phyloP scores from a whole-genome alignment of 768 basidiomycete genomes.

The Tulasnella sp. region DNA sequence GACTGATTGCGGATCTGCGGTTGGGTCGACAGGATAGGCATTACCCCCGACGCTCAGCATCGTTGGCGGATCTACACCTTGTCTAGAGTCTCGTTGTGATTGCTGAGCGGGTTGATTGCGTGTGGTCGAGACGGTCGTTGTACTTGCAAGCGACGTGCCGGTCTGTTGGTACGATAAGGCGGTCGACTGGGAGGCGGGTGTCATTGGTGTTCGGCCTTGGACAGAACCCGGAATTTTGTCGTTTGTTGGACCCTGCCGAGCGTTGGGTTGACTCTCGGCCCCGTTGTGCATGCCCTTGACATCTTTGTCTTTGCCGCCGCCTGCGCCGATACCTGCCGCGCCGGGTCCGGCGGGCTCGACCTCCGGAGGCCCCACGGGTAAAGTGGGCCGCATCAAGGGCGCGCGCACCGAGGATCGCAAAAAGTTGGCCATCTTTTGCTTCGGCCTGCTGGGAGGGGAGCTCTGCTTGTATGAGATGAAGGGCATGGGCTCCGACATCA shows the following conservation, averaged over 20 bases:
- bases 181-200: not conserved
- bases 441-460: constrained; percentile 51
- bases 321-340: constrained; percentile 68
- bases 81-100: not conserved
- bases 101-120: not conserved
- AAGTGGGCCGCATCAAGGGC: constrained; percentile 33
- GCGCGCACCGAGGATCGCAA: constrained; percentile 42
- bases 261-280: not conserved
- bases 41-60: constrained; percentile 67
- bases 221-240: not conserved
- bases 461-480: constrained; percentile 67
- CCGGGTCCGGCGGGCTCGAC: constrained; percentile 49
- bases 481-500: constrained; percentile 80
- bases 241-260: not conserved
- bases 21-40: constrained; percentile 63
- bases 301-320: constrained; percentile 29
- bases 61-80: constrained; percentile 48
- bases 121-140: not conserved
- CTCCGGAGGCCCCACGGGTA: constrained; percentile 37
- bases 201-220: not conserved
- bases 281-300: not conserved
- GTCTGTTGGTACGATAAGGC: constrained; percentile 11
- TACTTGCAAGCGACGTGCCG: not conserved
- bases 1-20: constrained; percentile 54
- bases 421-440: constrained; percentile 57